These are phyloP conservation scores for Apiospora pterosperma DNA, from an alignment of 2,329 filamentous ascomycete species.

Conservation along the genomic window DNA sequence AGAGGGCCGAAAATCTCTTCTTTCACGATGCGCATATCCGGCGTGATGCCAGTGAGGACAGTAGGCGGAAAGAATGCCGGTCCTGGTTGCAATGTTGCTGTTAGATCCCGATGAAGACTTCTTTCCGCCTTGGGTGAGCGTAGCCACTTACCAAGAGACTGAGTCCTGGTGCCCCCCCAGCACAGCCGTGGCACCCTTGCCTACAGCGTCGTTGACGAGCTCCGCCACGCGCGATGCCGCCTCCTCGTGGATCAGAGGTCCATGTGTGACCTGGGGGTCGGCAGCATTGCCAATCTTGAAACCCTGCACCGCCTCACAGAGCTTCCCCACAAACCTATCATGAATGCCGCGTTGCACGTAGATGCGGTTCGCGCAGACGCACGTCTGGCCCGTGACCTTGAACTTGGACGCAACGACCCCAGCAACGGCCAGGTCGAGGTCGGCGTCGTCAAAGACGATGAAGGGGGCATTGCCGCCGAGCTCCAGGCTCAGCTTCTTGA, in stretches of 20 bases:
- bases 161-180: slow-evolving; percentile 55
- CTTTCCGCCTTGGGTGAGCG: no score
- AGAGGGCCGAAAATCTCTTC: slow-evolving; percentile 94
- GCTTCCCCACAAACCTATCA: slow-evolving; percentile 87
- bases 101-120: slow-evolving; percentile 79
- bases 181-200: slow-evolving; percentile 58
- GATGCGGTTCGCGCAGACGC: slow-evolving; percentile 76
- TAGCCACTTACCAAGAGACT: no score
- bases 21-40: slow-evolving; percentile 86
- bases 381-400: slow-evolving; percentile 63
- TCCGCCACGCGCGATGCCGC: slow-evolving; percentile 47
- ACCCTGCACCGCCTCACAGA: slow-evolving; percentile 85
- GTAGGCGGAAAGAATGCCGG: no score
- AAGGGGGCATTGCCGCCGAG: slow-evolving; percentile 78
- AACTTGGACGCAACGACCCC: slow-evolving; percentile 53
- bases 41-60: slow-evolving; percentile 77
- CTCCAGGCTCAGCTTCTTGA: slow-evolving; percentile 80
- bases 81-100: no score
- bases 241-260: no score
- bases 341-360: slow-evolving; percentile 85
- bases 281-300: slow-evolving; percentile 60
- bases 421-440: slow-evolving; percentile 76
- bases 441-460: slow-evolving; percentile 75
- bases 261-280: slow-evolving; percentile 77
- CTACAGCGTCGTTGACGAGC: slow-evolving; percentile 62